These are phyloP conservation scores for Trypanosomatidae sp. DNA, from an alignment of 208 protist species.

Conservation along the genomic window DNA sequence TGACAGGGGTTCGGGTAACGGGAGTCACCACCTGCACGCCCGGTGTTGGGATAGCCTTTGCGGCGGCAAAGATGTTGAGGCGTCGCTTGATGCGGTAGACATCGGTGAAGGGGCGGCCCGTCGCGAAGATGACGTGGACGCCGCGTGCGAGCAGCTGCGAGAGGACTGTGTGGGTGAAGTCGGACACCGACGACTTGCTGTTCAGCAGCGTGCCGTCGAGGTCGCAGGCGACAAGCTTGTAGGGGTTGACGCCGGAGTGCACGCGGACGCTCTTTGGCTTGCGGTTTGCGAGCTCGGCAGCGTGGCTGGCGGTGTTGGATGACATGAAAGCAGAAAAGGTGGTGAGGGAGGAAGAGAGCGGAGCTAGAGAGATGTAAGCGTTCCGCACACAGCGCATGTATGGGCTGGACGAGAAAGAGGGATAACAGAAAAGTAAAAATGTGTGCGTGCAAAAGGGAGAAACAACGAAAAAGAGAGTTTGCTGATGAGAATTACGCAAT, in stretches of 20 bases:
- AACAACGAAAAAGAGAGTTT: too few species aligned
- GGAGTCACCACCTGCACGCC: conserved; percentile 50
- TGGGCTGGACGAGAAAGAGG: too few species aligned
- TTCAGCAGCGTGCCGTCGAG: conserved; percentile 76
- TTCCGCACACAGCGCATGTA: too few species aligned
- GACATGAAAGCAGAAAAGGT: too few species aligned
- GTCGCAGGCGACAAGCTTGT: conserved; percentile 59
- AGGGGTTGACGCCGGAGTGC: conserved; percentile 15
- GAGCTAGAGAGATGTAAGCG: too few species aligned
- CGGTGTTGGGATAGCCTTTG: conserved; percentile 34
- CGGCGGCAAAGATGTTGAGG: conserved; percentile 55
- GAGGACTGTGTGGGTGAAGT: conserved; percentile 47
- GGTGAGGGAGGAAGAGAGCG: too few species aligned
- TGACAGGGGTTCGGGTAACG: too few species aligned
- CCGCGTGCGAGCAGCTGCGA: conserved; percentile 52
- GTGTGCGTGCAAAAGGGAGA: too few species aligned
- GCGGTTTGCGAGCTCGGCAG: too few species aligned
- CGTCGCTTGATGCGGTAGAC: conserved; percentile 56
- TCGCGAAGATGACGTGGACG: conserved; percentile 82
- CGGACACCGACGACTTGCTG: conserved; percentile 32
- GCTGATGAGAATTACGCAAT: too few species aligned
- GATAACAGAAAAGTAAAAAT: too few species aligned
- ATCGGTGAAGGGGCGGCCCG: conserved; percentile 63
- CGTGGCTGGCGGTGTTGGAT: too few species aligned
- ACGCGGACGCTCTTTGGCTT: conserved; percentile 24